A percentile compares a stretch with the other conserved stretches of the same genome.
Evolutionary conservation across 306 rosid genomes (phyloP).

Genomic region (Senna siamea): DNA sequence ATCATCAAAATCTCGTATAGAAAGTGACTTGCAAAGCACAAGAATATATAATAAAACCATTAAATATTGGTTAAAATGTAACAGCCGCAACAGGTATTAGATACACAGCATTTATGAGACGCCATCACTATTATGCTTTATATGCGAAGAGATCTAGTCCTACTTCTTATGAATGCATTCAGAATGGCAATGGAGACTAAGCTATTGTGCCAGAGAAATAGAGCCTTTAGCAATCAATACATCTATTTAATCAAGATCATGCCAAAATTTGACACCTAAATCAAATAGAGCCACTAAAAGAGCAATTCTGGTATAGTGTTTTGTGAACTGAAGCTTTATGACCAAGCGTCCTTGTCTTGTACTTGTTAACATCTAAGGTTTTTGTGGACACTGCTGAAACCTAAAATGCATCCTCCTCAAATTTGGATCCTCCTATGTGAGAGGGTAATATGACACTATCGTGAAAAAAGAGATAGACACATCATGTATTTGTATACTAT

Average conservation of each 20-base stretch:
- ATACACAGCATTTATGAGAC: neutral
- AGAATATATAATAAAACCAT: constrained; percentile 32
- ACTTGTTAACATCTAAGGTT: neutral
- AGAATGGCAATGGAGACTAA: neutral
- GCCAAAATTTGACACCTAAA: neutral
- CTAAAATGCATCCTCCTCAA: neutral
- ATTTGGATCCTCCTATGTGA: neutral
- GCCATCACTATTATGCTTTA: neutral
- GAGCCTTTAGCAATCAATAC: neutral
- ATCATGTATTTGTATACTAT: too few relatives aligned
- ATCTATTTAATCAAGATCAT: neutral
- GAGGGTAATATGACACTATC: too few relatives aligned
- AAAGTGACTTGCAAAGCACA: constrained; percentile 67
- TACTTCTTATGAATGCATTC: neutral
- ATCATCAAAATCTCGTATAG: constrained; percentile 88
- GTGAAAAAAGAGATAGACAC: too few relatives aligned
- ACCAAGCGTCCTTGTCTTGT: neutral
- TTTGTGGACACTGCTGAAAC: neutral
- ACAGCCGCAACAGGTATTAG: neutral
- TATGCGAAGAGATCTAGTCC: neutral
- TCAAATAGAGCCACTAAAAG: neutral
- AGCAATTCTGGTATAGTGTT: neutral
- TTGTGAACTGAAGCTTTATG: neutral
- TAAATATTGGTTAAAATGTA: constrained; percentile 25
- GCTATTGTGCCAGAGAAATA: neutral